These are phyloP conservation scores for Fusarium mangiferae DNA, from an alignment of 2,329 filamentous ascomycete genomes.

Conservation along the genomic window DNA sequence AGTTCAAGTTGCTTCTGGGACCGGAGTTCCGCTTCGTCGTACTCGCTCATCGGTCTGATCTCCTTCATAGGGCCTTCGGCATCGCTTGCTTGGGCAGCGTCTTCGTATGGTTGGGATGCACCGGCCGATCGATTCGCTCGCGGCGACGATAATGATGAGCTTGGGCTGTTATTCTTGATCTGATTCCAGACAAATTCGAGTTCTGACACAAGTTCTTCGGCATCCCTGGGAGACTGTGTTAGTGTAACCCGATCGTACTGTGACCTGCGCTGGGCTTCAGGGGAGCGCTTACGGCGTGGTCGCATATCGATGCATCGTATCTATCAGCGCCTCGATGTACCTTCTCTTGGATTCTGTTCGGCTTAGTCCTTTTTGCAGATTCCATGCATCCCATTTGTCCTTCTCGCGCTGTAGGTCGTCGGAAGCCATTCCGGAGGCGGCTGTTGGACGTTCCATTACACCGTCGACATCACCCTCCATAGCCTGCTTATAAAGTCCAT, in stretches of 20 bases:
- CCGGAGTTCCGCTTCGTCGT: conserved; percentile 72
- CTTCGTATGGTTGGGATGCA: conserved; percentile 56
- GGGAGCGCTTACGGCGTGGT: conserved; percentile 73
- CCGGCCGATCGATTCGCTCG: conserved; percentile 52
- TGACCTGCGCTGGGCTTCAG: not conserved
- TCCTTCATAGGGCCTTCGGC: conserved; percentile 72
- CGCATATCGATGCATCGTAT: conserved; percentile 96
- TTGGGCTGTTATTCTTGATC: conserved; percentile 85
- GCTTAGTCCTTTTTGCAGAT: conserved; percentile 82
- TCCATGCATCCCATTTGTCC: conserved; percentile 94
- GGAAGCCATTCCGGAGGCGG: conserved; percentile 56
- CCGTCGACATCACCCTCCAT: conserved; percentile 98
- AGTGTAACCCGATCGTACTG: conserved; percentile 22
- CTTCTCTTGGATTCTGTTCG: conserved; percentile 93
- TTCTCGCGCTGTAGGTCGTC: conserved; percentile 69
- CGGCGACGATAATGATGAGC: conserved; percentile 68
- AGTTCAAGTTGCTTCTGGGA: conserved; percentile 60
- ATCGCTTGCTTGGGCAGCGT: conserved; percentile 59
- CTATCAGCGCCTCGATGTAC: conserved; percentile 93
- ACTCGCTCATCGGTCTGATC: conserved; percentile 86
- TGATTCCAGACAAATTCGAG: conserved; percentile 99
- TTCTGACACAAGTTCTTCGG: conserved; percentile 87
- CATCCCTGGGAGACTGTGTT: conserved; percentile 65
- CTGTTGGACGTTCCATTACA: conserved; percentile 84
- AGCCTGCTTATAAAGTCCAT: conserved; percentile 98